Percentiles rank a stretch among this genome's conserved stretches.
These are phyloP conservation scores for Plantago major DNA, from an alignment of 257 asterid species.

Conservation along the genomic window DNA sequence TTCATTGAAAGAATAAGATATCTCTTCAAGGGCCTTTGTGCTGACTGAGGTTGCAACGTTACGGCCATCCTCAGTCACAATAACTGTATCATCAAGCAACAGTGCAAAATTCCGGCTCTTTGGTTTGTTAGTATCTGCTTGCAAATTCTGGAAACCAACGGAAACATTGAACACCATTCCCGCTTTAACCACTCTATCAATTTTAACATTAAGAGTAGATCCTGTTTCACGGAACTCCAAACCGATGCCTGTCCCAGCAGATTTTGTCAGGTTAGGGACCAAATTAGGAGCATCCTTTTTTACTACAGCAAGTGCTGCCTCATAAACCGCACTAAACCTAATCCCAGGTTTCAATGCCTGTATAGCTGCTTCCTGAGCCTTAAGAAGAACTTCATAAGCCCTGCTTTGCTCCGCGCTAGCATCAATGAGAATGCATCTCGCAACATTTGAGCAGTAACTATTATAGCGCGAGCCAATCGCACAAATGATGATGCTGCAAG, in stretches of 20 bases:
- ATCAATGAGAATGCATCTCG: constrained; percentile 68
- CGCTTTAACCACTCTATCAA: constrained; percentile 47
- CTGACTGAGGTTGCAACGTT: constrained; percentile 46
- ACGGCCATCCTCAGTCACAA: constrained; percentile 31
- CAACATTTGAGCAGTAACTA: constrained; percentile 73
- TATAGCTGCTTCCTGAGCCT: constrained; percentile 71
- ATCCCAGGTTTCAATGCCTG: constrained; percentile 58
- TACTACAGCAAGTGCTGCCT: constrained; percentile 54
- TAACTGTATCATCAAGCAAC: constrained; percentile 71
- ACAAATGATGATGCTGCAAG: constrained; percentile 59
- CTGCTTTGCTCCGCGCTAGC: constrained; percentile 43
- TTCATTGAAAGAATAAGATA: constrained; percentile 52
- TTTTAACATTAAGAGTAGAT: constrained; percentile 48
- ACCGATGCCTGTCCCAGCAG: constrained; percentile 83
- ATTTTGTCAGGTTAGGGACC: constrained; percentile 50
- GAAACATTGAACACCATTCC: constrained; percentile 76
- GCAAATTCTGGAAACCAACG: constrained; percentile 67
- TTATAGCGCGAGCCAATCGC: constrained; percentile 71
- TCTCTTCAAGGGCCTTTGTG: constrained; percentile 45
- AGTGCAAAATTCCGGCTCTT: constrained; percentile 52
- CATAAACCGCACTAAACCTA: constrained; percentile 43
- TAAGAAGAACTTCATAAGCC: constrained; percentile 68
- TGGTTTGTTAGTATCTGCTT: constrained; percentile 37
- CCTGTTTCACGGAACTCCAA: constrained; percentile 78
- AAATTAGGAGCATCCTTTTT: constrained; percentile 61